Evolutionary conservation across 371 early-diverging fungal genomes (phyloP).

Genomic region (Gilbertella persicaria): DNA sequence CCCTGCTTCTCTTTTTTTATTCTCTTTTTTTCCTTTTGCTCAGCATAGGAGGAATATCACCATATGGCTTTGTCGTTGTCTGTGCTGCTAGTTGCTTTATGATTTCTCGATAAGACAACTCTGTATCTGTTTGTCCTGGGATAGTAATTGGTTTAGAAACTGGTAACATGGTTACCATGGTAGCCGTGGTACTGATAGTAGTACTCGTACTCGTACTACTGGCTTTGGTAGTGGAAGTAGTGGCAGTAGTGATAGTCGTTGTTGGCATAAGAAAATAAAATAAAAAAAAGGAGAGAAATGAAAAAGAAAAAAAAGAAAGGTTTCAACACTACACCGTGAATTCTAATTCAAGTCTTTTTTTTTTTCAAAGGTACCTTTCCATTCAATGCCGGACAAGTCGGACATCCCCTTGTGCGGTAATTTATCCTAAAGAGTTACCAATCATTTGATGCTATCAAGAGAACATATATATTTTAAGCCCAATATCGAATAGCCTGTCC

Average conservation of each 20-base stretch:
- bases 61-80: constrained; percentile 53
- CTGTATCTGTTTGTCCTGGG: constrained; percentile 25
- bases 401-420: no score
- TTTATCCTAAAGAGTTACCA: no score
- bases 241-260: constrained; percentile 1
- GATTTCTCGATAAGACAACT: constrained; percentile 52
- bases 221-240: no score
- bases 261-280: no score
- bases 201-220: no score
- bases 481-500: no score
- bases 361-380: no score
- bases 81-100: constrained; percentile 47
- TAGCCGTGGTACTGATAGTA: constrained; percentile 14
- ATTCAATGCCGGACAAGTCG: no score
- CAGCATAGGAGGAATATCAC: constrained; percentile 52
- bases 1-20: constrained; percentile 7
- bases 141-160: constrained; percentile 34
- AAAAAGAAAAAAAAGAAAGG: constrained; percentile 4
- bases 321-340: no score
- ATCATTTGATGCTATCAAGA: no score
- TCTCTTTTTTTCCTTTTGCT: constrained; percentile 36
- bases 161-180: constrained; percentile 23
- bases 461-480: no score
- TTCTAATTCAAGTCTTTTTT: no score
- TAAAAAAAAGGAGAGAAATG: constrained; percentile 5